Conservation (phyloP, 176 grass and related monocot genomes). For the Juncus inflexus region DNA sequence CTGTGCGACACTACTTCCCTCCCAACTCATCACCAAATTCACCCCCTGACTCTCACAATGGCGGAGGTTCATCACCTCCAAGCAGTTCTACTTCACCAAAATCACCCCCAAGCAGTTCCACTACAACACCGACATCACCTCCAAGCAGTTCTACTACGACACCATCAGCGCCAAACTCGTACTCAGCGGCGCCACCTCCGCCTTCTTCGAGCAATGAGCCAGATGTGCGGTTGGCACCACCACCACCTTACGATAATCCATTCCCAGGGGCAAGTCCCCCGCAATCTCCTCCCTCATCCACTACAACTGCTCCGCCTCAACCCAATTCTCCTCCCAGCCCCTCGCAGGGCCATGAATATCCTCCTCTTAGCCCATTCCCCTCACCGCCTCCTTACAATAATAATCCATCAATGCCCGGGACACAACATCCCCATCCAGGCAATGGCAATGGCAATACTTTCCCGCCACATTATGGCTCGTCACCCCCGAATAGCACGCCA, state of each 20-base stretch:
- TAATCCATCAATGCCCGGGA: slow-evolving; percentile 20
- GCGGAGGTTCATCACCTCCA: neutral
- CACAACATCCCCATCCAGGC: slow-evolving; percentile 17
- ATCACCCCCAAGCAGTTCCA: neutral
- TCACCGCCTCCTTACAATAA: slow-evolving; percentile 20
- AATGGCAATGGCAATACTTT: slow-evolving; percentile 2
- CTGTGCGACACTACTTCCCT: neutral
- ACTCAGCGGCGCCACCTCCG: slow-evolving; percentile 21
- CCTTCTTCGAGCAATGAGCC: slow-evolving; percentile 11
- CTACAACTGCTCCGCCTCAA: slow-evolving; percentile 3
- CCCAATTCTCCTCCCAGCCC: slow-evolving; percentile 29
- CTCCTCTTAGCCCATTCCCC: neutral
- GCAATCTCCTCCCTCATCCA: slow-evolving; percentile 10
- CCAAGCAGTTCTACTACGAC: neutral
- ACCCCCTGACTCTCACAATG: slow-evolving; percentile 4
- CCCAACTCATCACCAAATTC: neutral
- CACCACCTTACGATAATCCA: neutral
- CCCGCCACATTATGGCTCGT: slow-evolving; percentile 6
- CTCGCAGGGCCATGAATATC: slow-evolving; percentile 8
- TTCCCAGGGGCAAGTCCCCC: slow-evolving; percentile 1
- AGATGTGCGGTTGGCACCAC: slow-evolving; percentile 16
- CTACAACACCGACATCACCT: neutral
- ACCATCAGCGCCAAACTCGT: slow-evolving; percentile 19
- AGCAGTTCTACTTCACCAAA: neutral
- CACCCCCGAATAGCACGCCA: neutral